phyloP scores from a whole-genome alignment of 352 stramenopile species.

The Phytophthora syringae region DNA sequence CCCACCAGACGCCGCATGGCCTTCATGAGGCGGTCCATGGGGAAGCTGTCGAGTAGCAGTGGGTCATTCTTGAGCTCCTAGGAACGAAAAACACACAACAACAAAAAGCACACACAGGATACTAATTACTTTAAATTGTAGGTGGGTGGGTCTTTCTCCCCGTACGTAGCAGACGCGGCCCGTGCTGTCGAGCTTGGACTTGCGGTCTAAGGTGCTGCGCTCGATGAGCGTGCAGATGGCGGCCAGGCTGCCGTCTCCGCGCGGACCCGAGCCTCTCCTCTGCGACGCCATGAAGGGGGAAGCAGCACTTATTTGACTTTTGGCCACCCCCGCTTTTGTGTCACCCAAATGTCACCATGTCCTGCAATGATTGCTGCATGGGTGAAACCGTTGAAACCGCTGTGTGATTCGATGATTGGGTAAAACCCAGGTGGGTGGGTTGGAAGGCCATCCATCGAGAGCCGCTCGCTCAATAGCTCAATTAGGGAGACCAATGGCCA shows the following conservation, averaged over 20 bases:
- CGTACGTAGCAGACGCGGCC: slow-evolving; percentile 83
- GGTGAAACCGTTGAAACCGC: too few relatives aligned
- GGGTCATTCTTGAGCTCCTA: slow-evolving; percentile 89
- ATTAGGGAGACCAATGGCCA: slow-evolving; percentile 26
- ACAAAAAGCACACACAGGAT: too few relatives aligned
- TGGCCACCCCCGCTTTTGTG: background rate
- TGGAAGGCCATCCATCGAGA: background rate
- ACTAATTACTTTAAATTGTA: background rate
- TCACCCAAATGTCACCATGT: background rate
- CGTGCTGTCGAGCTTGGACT: slow-evolving; percentile 89
- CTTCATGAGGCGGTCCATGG: slow-evolving; percentile 82
- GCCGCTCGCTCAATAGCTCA: slow-evolving; percentile 12
- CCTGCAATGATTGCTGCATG: too few relatives aligned
- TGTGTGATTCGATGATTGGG: too few relatives aligned
- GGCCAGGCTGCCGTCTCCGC: slow-evolving; percentile 62
- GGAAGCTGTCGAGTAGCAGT: slow-evolving; percentile 82
- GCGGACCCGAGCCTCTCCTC: slow-evolving; percentile 41
- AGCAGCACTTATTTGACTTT: slow-evolving; percentile 3
- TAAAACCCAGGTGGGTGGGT: too few relatives aligned
- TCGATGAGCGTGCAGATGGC: slow-evolving; percentile 89
- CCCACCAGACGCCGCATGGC: slow-evolving; percentile 78
- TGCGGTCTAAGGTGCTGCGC: slow-evolving; percentile 81
- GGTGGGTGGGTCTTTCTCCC: background rate
- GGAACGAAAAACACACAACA: background rate
- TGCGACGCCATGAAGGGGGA: slow-evolving; percentile 38